Evolutionary conservation across 1,139 yeast genomes (phyloP).

Genomic region (Hansenula lynferdii): DNA sequence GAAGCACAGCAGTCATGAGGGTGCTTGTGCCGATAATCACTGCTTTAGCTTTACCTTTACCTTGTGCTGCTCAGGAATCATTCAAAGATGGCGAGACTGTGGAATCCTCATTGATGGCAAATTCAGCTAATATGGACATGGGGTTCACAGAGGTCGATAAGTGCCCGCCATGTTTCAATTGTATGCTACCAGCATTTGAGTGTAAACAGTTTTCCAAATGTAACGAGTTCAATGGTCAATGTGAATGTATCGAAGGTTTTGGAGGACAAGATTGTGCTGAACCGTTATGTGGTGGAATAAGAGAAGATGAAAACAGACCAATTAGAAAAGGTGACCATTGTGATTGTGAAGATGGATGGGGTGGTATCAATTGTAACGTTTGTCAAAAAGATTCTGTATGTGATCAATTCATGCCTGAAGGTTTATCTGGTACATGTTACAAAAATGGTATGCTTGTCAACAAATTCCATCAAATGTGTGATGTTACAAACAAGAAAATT

Average conservation of each 20-base stretch:
- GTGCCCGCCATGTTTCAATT: slow-evolving; percentile 90
- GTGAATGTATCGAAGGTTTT: slow-evolving; percentile 90
- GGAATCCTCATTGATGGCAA: slow-evolving; percentile 10
- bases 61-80: neutral
- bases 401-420: slow-evolving; percentile 85
- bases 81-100: neutral
- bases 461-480: slow-evolving; percentile 84
- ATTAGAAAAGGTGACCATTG: slow-evolving; percentile 51
- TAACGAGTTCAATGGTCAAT: slow-evolving; percentile 81
- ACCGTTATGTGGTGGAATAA: slow-evolving; percentile 85
- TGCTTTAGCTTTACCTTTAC: neutral
- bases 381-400: slow-evolving; percentile 74
- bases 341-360: slow-evolving; percentile 82
- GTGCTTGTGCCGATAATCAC: neutral
- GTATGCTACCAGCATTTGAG: slow-evolving; percentile 85
- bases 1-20: too few relatives aligned
- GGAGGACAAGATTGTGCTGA: slow-evolving; percentile 91
- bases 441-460: slow-evolving; percentile 82
- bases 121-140: slow-evolving; percentile 6
- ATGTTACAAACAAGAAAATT: slow-evolving; percentile 87
- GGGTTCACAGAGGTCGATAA: slow-evolving; percentile 31
- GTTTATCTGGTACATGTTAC: slow-evolving; percentile 83
- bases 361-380: slow-evolving; percentile 87
- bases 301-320: slow-evolving; percentile 62
- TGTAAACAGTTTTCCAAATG: slow-evolving; percentile 89